Evolutionary conservation across 768 basidiomycete species (phyloP), one percentile per base, ranked within the genome.

Genomic region (Lentinula detonsa): DNA sequence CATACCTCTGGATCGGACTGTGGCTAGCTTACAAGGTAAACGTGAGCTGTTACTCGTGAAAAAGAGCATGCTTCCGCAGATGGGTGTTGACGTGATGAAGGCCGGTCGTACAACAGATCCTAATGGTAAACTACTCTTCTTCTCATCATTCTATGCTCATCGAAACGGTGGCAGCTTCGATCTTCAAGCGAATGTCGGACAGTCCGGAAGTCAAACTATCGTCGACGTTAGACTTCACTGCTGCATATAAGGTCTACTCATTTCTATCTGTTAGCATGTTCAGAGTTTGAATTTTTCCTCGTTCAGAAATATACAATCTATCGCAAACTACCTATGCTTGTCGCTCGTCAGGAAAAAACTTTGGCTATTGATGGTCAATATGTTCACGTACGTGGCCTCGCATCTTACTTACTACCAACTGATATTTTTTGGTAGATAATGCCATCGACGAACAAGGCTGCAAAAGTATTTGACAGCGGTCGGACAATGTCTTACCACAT

Each of bases 311-410:
- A 87, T 67, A 90, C 85, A 0, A 91, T 99, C 16, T 92, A 91
- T 70, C 88, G 96, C 52, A 98, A 96, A 75, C 85, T 96, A 73
- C 94, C 95, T 2, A 96, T 95, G 90, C 77, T 93, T 28, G 87
- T 98, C 51, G 87, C 91, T 3, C 84, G 93, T 21, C 94, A 95
- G 66, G 93, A 96, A 70, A 86, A 95, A 5, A 86, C 87, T 1
- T 81, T 99, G 1, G 95, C 96, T 13, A 92, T 98, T 63, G 97
- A 99, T 71, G 95, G 95, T 3, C 91, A 87, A 64, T 98, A 98
- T 67, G 86, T 97, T 39, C 92, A 95, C 70, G 92, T 93, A 61
- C 71, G 21, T 37, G 48, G 7, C 28, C 51, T 51, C 58, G 2
- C 35, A 35, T n/a, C 10, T 51, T 42, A 3, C 1, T 23, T 40